Conservation (phyloP, 2,329 filamentous ascomycete species). For the Hypoxylon sp. region DNA sequence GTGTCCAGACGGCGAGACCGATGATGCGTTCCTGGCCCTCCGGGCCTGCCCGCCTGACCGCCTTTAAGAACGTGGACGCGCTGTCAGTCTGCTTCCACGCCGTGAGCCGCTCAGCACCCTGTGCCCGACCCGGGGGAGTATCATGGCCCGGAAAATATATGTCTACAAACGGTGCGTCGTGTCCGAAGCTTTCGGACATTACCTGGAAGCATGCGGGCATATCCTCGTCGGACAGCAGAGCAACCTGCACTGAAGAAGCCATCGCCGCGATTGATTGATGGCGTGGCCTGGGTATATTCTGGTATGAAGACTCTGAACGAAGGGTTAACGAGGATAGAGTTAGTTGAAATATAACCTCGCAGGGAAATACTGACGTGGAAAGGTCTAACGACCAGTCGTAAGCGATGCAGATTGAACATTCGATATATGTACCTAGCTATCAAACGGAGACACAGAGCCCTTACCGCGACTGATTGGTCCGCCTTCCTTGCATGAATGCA, state of each 20-base stretch:
- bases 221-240: slow-evolving; percentile 29
- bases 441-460: too few species aligned
- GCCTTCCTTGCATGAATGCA: too few species aligned
- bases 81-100: slow-evolving; percentile 27
- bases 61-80: slow-evolving; percentile 35
- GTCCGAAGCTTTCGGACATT: slow-evolving; percentile 35
- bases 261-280: not conserved
- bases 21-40: slow-evolving; percentile 19
- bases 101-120: slow-evolving; percentile 29
- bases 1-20: slow-evolving; percentile 39
- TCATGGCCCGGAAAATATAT: slow-evolving; percentile 38
- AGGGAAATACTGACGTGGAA: too few species aligned
- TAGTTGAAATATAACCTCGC: too few species aligned
- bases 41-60: slow-evolving; percentile 6
- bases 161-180: slow-evolving; percentile 38
- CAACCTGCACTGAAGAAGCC: slow-evolving; percentile 15
- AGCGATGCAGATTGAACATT: too few species aligned
- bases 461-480: not conserved
- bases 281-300: not conserved
- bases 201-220: slow-evolving; percentile 35
- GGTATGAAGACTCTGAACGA: not conserved
- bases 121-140: slow-evolving; percentile 27
- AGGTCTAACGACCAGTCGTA: too few species aligned
- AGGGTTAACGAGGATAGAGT: too few species aligned
- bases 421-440: too few species aligned